A percentile compares a stretch with the other conserved stretches of the same genome.
Conservation (phyloP, 257 asterid species). For the Ehretia macrophylla region DNA sequence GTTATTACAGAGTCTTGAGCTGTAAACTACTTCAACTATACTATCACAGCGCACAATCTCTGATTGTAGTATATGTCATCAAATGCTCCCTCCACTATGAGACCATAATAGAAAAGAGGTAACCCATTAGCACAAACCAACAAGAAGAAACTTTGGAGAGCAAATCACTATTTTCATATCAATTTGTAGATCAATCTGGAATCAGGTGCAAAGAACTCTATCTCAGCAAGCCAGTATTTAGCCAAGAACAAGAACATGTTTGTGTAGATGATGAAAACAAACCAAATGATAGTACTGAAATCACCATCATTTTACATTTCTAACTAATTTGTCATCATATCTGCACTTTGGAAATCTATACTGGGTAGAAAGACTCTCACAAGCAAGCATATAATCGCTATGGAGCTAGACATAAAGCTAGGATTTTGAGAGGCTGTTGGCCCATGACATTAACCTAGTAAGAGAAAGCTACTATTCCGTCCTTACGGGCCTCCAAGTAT, state of each 20-base stretch:
- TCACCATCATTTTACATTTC: neutral
- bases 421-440: neutral
- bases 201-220: neutral
- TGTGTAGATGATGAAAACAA: neutral
- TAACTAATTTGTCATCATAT: no score
- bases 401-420: neutral
- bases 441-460: constrained; percentile 1
- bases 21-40: no score
- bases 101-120: no score
- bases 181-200: no score
- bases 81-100: no score
- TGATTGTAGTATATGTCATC: no score
- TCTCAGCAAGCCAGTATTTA: neutral
- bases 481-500: constrained; percentile 92
- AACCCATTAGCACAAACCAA: no score
- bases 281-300: neutral
- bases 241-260: neutral
- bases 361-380: neutral
- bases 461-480: neutral
- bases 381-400: neutral
- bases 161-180: no score
- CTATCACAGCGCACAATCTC: no score
- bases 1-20: no score
- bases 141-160: no score
- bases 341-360: neutral